A percentile compares a stretch with the other conserved stretches of the same genome.
Conservation (phyloP, 2,329 filamentous ascomycete species). For the Ophiocordyceps camponoti-floridani region DNA sequence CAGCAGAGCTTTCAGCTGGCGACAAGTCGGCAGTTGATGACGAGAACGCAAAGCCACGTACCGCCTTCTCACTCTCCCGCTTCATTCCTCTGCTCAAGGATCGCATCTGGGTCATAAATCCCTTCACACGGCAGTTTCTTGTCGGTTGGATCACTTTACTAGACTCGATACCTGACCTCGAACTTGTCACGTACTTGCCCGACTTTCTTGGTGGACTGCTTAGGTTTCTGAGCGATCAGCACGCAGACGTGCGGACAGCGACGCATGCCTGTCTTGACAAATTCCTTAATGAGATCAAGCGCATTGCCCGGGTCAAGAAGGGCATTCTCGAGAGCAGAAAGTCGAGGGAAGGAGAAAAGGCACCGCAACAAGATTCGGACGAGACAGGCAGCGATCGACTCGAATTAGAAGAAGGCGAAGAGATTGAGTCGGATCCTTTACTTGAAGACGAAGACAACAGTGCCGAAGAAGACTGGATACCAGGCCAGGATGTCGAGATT, state of each 20-base stretch:
- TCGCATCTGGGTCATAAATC: constrained; percentile 83
- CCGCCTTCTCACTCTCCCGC: constrained; percentile 74
- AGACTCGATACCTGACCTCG: constrained; percentile 91
- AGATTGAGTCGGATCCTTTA: constrained; percentile 37
- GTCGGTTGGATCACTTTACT: constrained; percentile 91
- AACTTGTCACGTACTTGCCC: constrained; percentile 81
- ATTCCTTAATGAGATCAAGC: constrained; percentile 84
- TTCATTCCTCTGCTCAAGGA: constrained; percentile 93
- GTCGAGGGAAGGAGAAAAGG: constrained; percentile 46
- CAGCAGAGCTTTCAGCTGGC: constrained; percentile 23
- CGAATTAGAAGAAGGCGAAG: constrained; percentile 40
- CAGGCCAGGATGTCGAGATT: constrained; percentile 89
- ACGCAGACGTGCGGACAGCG: constrained; percentile 83
- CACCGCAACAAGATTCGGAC: constrained; percentile 50
- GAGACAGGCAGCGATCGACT: constrained; percentile 45
- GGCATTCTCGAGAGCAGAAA: constrained; percentile 77
- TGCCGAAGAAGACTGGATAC: constrained; percentile 86
- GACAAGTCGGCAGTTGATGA: constrained; percentile 27
- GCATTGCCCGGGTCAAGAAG: constrained; percentile 82
- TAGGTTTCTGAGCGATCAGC: constrained; percentile 81
- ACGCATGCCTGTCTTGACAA: constrained; percentile 79
- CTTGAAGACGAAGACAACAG: constrained; percentile 41
- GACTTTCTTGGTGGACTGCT: constrained; percentile 81
- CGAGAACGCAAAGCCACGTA: constrained; percentile 39
- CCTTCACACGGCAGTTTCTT: constrained; percentile 85